Percentiles rank a stretch among this genome's conserved stretches.
Evolutionary conservation across 257 asterid species (phyloP).

Genomic region (Lithospermum erythrorhizon): DNA sequence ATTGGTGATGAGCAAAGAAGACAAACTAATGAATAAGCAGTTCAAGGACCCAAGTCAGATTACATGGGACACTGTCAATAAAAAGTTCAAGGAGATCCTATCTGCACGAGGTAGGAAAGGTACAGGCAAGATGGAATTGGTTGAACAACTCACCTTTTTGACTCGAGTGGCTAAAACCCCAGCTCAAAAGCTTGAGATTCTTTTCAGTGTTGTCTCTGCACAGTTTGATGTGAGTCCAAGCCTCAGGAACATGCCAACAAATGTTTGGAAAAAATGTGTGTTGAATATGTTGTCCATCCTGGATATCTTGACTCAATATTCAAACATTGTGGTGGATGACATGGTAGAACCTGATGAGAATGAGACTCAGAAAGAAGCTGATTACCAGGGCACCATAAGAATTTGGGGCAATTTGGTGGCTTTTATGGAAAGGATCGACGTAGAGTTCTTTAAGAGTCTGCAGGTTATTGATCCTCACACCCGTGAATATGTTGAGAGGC

Average conservation of each 20-base stretch:
- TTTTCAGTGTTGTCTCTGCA: slow-evolving; percentile 79
- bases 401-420: slow-evolving; percentile 97
- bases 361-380: slow-evolving; percentile 85
- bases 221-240: slow-evolving; percentile 86
- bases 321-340: slow-evolving; percentile 89
- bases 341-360: slow-evolving; percentile 84
- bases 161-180: slow-evolving; percentile 93
- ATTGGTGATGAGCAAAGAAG: slow-evolving; percentile 78
- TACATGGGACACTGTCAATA: slow-evolving; percentile 89
- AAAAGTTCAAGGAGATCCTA: slow-evolving; percentile 79
- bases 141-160: slow-evolving; percentile 90
- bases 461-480: slow-evolving; percentile 98
- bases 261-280: slow-evolving; percentile 89
- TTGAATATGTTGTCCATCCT: slow-evolving; percentile 60
- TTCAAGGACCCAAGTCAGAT: slow-evolving; percentile 81
- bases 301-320: slow-evolving; percentile 65
- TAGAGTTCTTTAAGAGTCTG: slow-evolving; percentile 83
- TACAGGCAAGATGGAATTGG: slow-evolving; percentile 78
- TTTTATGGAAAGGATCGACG: slow-evolving; percentile 73
- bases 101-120: slow-evolving; percentile 94
- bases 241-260: slow-evolving; percentile 92
- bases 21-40: slow-evolving; percentile 82
- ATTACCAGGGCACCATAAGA: slow-evolving; percentile 50
- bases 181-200: slow-evolving; percentile 91
- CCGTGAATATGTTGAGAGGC: slow-evolving; percentile 87